phyloP scores from a whole-genome alignment of 139 green algal genomes.

The Coccomyxa sp. region DNA sequence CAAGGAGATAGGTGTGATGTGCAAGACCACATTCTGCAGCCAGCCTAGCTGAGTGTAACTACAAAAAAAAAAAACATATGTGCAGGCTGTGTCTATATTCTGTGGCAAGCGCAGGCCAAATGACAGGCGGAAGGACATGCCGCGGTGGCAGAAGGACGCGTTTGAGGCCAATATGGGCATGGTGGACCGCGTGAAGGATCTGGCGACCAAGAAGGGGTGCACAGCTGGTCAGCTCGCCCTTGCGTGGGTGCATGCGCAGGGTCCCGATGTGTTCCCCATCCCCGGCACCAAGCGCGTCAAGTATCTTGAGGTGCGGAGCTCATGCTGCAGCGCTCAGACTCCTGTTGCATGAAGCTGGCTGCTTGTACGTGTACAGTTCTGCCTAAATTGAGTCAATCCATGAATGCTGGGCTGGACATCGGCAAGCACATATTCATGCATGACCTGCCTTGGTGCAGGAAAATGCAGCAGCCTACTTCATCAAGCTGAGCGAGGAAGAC shows the following conservation, averaged over 20 bases:
- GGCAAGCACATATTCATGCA: neutral
- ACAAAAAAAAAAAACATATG: neutral
- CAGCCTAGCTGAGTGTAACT: too few species aligned
- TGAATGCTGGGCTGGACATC: neutral
- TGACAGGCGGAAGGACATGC: conserved; percentile 2
- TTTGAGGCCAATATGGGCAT: conserved; percentile 54
- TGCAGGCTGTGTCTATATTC: neutral
- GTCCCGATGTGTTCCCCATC: conserved; percentile 19
- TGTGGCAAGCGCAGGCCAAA: neutral
- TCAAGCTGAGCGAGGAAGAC: conserved; percentile 14
- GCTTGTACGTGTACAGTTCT: neutral
- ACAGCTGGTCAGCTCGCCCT: conserved; percentile 69
- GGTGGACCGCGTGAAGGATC: conserved; percentile 43
- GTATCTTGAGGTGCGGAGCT: conserved; percentile 17
- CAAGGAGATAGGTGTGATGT: neutral
- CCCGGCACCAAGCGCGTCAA: conserved; percentile 25
- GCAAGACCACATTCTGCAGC: too few species aligned
- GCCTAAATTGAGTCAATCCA: neutral
- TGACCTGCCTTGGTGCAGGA: neutral
- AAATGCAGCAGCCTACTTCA: conserved; percentile 9
- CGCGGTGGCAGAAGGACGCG: conserved; percentile 17
- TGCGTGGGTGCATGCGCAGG: conserved; percentile 60
- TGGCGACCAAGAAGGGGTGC: conserved; percentile 56
- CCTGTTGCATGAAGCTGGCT: too few species aligned
- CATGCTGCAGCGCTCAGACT: too few species aligned